Base-by-base conservation (phyloP, 192 early-diverging fungal genomes). In the Umbelopsis isabellina region DNA sequence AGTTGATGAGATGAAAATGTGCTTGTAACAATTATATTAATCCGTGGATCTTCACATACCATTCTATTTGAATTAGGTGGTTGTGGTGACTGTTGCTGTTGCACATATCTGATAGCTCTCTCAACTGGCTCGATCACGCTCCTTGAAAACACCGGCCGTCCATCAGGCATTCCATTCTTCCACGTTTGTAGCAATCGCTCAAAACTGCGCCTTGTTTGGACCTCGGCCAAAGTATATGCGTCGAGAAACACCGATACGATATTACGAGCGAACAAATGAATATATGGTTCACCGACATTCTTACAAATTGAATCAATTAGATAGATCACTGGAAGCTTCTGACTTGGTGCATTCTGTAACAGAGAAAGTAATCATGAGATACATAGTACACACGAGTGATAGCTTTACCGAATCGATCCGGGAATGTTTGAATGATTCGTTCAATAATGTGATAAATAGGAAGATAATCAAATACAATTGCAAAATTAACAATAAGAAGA, bases 251-350 rank as follows among this genome's bases (percentile, higher is more conserved):
- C 79, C 46, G 70, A 81, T n/a, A 84, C 87, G 67, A 98, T 84
- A 45, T 91, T 88, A 12, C 85, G 79, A 35, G 85, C 79, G 82
- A 98, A 94, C 21, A 90, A 76, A 18, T 77, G 72, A 4, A 92
- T 68, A 80, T 95, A 98, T 22, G 81, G 81, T 15, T 83, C 87
- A 22, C 96, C 94, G 47, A 96, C 92, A 78, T 97, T 96, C 79
- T 98, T 98, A 75, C 89, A 88, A 21, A 98, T 98, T 18, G 97
- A 98, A 82, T 98, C 97, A 33, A 98, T 84, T 46, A 98, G 82
- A 77, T 96, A 98, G 18, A 98, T 80, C 0, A 91, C 83, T 11
- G 96, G 96, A 12, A 98, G 85, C 80, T 97, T 97, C 74, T 91
- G 88, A 16, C 75, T 83, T 12, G 90, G 83, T 9, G 84, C 82